phyloP scores from a whole-genome alignment of 257 asterid species.

The Ilex aquifolium region DNA sequence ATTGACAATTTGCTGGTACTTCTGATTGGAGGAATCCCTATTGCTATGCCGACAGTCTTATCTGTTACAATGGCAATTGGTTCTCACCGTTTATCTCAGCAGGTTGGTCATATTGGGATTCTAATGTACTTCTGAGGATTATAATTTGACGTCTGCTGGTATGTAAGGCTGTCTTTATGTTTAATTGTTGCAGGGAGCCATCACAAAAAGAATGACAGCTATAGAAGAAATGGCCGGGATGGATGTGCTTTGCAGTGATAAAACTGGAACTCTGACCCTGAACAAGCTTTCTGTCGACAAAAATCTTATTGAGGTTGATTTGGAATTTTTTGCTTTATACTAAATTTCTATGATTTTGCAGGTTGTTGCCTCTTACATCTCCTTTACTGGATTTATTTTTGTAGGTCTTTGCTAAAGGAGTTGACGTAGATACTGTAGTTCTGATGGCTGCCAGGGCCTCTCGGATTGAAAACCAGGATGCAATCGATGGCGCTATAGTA shows the following conservation, averaged over 20 bases:
- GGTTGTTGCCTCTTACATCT: not conserved
- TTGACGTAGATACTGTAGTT: not conserved
- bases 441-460: conserved; percentile 4
- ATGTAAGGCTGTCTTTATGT: too few species aligned
- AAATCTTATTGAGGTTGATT: conserved; percentile 2
- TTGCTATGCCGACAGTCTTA: conserved; percentile 1
- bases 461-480: not conserved
- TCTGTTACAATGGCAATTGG: conserved; percentile 4
- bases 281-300: conserved; percentile 3
- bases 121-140: too few species aligned
- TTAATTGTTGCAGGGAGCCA: not conserved
- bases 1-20: conserved; percentile 3
- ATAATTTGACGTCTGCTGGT: too few species aligned
- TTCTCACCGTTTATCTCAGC: conserved; percentile 2
- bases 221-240: conserved; percentile 3
- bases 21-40: conserved; percentile 1
- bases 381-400: not conserved
- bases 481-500: not conserved
- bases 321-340: not conserved
- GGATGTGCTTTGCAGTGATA: conserved; percentile 5
- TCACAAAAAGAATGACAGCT: conserved; percentile 5
- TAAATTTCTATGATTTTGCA: not conserved
- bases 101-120: not conserved
- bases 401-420: conserved; percentile 2
- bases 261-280: not conserved